These are phyloP conservation scores for Volvox reticuliferus DNA, from an alignment of 139 green algal genomes.

Conservation along the genomic window DNA sequence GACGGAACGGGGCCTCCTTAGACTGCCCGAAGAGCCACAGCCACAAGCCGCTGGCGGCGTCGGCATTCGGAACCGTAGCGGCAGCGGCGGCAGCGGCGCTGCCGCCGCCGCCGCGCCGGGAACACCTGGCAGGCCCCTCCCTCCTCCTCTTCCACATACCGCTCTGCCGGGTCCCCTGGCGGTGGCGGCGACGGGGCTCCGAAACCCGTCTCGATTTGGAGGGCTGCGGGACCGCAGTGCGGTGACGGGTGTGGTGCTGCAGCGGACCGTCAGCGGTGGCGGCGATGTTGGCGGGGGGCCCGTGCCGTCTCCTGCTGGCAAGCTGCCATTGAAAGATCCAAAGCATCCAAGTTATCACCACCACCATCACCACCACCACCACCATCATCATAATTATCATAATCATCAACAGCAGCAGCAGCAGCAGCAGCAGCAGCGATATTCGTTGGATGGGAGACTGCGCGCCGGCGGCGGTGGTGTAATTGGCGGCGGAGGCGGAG, in stretches of 20 bases:
- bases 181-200: too few relatives aligned
- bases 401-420: neutral
- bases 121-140: neutral
- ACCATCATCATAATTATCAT: neutral
- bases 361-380: neutral
- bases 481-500: neutral
- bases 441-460: neutral
- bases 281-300: neutral
- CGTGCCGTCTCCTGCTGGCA: neutral
- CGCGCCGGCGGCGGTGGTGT: neutral
- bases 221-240: neutral
- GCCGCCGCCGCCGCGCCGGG: neutral
- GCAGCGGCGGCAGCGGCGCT: neutral
- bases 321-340: neutral
- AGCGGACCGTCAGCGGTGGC: neutral
- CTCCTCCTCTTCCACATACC: too few relatives aligned
- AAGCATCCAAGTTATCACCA: neutral
- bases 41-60: neutral
- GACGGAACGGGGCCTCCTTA: neutral
- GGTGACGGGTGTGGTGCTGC: slow-evolving; percentile 12
- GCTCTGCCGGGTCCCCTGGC: neutral
- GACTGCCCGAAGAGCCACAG: neutral
- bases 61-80: neutral
- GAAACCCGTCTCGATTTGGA: neutral
- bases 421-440: neutral